phyloP scores from a whole-genome alignment of 2,329 filamentous ascomycete genomes.

The Colletotrichum sp. region DNA sequence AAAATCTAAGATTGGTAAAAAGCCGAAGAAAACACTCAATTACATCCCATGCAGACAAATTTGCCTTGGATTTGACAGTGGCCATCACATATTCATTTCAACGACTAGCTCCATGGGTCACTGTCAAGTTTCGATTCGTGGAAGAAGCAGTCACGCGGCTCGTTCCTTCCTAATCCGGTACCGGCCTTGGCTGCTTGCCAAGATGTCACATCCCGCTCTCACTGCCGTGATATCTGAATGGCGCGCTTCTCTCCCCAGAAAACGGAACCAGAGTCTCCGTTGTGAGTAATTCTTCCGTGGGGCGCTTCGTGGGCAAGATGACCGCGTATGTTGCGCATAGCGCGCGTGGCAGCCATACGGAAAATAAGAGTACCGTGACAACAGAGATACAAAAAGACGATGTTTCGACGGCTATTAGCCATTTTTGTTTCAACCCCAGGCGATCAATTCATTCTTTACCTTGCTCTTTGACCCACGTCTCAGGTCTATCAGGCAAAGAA shows the following conservation, averaged over 20 bases:
- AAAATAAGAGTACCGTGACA: neutral
- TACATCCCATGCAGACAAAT: no score
- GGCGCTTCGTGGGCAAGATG: neutral
- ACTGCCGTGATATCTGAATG: neutral
- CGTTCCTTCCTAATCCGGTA: neutral
- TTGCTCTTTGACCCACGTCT: fast-evolving
- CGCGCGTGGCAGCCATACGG: neutral
- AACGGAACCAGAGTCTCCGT: neutral
- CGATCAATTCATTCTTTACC: neutral
- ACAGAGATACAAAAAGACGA: neutral
- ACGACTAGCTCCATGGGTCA: neutral
- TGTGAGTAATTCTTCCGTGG: constrained; percentile 15
- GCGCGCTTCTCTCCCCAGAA: neutral
- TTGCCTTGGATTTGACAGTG: neutral
- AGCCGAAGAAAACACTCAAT: no score
- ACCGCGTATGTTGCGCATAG: neutral
- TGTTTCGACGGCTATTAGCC: neutral
- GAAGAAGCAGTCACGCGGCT: neutral
- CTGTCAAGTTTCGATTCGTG: neutral
- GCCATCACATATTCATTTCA: neutral
- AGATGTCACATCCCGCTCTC: neutral
- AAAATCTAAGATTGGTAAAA: no score
- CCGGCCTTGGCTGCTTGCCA: neutral
- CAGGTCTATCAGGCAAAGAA: neutral
- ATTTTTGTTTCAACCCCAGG: neutral